These are phyloP conservation scores for Picochlorum costavermella DNA, from an alignment of 139 green algal species.

Conservation along the genomic window DNA sequence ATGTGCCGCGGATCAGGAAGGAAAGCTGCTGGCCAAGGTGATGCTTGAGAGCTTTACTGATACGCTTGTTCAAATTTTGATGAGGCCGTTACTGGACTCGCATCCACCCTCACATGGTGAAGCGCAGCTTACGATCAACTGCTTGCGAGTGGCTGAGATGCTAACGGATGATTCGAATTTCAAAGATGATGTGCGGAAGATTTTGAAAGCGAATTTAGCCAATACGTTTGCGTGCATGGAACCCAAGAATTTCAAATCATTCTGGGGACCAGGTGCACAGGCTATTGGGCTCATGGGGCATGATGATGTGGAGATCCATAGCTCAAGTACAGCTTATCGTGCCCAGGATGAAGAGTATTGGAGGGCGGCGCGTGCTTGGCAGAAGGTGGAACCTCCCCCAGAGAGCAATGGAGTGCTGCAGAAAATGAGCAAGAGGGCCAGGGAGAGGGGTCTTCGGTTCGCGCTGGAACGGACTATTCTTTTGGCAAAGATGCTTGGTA, in stretches of 20 bases:
- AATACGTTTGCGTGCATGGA: conserved; percentile 7
- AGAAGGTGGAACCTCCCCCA: background rate
- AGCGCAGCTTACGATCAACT: conserved; percentile 28
- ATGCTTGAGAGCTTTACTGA: conserved; percentile 11
- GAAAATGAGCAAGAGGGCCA: too few species aligned
- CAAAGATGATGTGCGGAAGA: conserved; percentile 8
- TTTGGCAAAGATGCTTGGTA: conserved; percentile 31
- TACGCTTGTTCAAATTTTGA: conserved; percentile 25
- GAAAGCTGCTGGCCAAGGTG: conserved; percentile 11
- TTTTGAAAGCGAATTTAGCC: conserved; percentile 15
- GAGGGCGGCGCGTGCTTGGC: background rate
- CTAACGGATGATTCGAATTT: conserved; percentile 38
- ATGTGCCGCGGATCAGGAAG: background rate
- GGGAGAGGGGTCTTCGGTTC: conserved; percentile 4
- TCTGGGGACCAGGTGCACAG: conserved; percentile 9
- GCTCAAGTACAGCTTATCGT: background rate
- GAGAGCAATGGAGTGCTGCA: background rate
- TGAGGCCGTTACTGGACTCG: conserved; percentile 9
- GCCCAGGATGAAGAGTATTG: too few species aligned
- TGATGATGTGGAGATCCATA: conserved; percentile 4
- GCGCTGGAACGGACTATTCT: conserved; percentile 25
- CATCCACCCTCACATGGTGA: conserved; percentile 14
- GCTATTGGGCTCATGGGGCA: background rate
- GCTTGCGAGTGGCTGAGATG: conserved; percentile 28
- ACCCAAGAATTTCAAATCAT: background rate